These are phyloP conservation scores for Sporothrix pallida DNA, from an alignment of 2,329 filamentous ascomycete species.

Conservation along the genomic window DNA sequence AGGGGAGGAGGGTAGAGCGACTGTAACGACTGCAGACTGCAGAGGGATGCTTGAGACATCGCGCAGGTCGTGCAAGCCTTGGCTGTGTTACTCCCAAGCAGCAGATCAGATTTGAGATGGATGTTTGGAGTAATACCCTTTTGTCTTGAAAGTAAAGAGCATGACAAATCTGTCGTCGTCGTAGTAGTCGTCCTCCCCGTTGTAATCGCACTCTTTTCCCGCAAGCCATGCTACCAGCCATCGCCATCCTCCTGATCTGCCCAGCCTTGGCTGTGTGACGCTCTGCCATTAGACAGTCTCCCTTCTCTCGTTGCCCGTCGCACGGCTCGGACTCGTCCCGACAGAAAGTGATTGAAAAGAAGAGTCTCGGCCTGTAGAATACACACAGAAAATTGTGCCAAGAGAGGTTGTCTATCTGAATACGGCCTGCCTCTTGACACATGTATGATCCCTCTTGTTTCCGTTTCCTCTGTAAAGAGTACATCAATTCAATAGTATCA, in stretches of 20 bases:
- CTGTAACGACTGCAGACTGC: too few relatives aligned
- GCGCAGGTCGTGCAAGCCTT: conserved; percentile 17
- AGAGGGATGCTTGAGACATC: not conserved
- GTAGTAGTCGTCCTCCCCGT: not conserved
- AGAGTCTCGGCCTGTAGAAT: too few relatives aligned
- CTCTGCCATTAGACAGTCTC: not conserved
- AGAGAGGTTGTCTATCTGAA: not conserved
- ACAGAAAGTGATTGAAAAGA: too few relatives aligned
- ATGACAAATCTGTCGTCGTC: not conserved
- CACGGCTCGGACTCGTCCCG: not conserved
- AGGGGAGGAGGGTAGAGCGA: not conserved
- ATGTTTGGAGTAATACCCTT: not conserved
- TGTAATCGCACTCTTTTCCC: too few relatives aligned
- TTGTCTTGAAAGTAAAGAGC: too few relatives aligned
- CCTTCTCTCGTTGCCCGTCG: not conserved
- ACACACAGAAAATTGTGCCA: not conserved
- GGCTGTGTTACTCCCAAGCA: not conserved
- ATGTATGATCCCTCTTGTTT: not conserved
- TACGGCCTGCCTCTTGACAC: not conserved
- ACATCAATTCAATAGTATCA: too few relatives aligned
- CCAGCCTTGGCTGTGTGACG: conserved; percentile 27
- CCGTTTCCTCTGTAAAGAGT: too few relatives aligned
- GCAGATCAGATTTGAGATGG: not conserved
- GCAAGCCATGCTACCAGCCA: too few relatives aligned
- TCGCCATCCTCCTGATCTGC: not conserved